Percentiles rank a stretch among this genome's conserved stretches.
Conservation (phyloP, 805 yeast genomes). For the Saccharomyces kudriavzevii region DNA sequence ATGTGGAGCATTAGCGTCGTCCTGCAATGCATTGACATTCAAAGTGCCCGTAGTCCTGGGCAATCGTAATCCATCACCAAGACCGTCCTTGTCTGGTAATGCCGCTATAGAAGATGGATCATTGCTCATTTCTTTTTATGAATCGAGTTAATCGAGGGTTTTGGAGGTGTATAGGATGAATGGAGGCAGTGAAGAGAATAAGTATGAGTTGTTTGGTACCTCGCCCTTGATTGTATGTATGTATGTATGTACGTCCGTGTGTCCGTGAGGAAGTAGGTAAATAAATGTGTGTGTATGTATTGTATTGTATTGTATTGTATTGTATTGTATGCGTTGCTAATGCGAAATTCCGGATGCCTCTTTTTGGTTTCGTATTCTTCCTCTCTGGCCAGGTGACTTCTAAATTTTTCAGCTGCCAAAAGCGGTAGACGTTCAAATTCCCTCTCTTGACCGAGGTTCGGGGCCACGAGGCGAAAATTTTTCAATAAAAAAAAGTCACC, state of each 20-base stretch:
- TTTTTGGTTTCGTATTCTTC: background rate
- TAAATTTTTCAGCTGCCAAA: background rate
- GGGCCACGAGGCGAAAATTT: background rate
- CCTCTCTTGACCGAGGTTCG: background rate
- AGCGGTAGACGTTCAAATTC: background rate
- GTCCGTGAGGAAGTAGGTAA: background rate
- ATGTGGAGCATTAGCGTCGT: constrained; percentile 1
- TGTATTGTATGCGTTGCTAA: background rate
- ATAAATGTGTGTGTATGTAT: background rate
- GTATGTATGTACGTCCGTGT: background rate
- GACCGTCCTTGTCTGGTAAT: background rate
- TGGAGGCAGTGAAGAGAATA: background rate
- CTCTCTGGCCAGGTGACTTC: background rate
- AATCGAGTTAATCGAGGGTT: background rate
- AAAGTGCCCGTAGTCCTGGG: constrained; percentile 42
- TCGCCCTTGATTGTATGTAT: background rate
- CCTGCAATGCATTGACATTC: constrained; percentile 38
- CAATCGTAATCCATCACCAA: constrained; percentile 9
- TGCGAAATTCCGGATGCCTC: background rate
- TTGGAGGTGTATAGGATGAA: background rate
- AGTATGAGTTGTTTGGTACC: background rate
- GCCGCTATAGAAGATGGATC: background rate
- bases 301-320: no score
- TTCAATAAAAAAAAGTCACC: background rate
- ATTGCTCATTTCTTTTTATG: background rate